A percentile compares a stretch with the other conserved stretches of the same genome.
phyloP scores from a whole-genome alignment of 2,329 filamentous ascomycete species.

The Talaromyces sp. region DNA sequence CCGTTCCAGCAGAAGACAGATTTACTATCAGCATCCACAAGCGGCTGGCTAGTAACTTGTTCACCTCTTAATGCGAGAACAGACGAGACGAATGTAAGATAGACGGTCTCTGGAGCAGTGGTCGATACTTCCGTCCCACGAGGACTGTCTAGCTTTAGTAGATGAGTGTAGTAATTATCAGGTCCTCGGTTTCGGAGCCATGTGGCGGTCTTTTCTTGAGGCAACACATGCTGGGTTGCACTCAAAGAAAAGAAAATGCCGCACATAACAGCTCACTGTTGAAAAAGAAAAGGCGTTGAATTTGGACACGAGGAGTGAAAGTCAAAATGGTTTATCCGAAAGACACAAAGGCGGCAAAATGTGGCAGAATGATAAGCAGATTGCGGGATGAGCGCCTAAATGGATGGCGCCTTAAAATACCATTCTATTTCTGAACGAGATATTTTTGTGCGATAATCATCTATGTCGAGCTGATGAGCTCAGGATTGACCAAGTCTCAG shows the following conservation, averaged over 20 bases:
- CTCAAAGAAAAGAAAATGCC: slow-evolving; percentile 53
- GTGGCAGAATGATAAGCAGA: slow-evolving; percentile 35
- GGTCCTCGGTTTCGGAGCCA: slow-evolving; percentile 43
- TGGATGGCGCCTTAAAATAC: slow-evolving; percentile 28
- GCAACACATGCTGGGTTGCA: slow-evolving; percentile 27
- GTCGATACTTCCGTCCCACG: background rate
- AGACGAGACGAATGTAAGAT: slow-evolving; percentile 69
- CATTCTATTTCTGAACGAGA: background rate
- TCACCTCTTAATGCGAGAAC: slow-evolving; percentile 86
- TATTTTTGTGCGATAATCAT: background rate
- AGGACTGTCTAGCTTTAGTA: slow-evolving; percentile 22
- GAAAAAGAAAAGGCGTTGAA: background rate
- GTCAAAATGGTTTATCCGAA: background rate
- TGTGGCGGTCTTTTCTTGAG: slow-evolving; percentile 31
- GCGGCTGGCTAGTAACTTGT: slow-evolving; percentile 67
- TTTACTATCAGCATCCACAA: slow-evolving; percentile 53
- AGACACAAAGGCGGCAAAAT: slow-evolving; percentile 18
- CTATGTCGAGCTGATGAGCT: background rate
- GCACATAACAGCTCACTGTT: slow-evolving; percentile 36
- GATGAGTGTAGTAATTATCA: slow-evolving; percentile 39
- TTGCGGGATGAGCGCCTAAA: slow-evolving; percentile 30
- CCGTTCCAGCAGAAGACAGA: slow-evolving; percentile 94
- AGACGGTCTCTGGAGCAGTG: slow-evolving; percentile 29
- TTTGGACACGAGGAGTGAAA: background rate
- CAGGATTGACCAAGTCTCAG: background rate